Evolutionary conservation across 495 filamentous ascomycete genomes (phyloP), one percentile per base, ranked within the genome.

Genomic region (Penicillium canariense): DNA sequence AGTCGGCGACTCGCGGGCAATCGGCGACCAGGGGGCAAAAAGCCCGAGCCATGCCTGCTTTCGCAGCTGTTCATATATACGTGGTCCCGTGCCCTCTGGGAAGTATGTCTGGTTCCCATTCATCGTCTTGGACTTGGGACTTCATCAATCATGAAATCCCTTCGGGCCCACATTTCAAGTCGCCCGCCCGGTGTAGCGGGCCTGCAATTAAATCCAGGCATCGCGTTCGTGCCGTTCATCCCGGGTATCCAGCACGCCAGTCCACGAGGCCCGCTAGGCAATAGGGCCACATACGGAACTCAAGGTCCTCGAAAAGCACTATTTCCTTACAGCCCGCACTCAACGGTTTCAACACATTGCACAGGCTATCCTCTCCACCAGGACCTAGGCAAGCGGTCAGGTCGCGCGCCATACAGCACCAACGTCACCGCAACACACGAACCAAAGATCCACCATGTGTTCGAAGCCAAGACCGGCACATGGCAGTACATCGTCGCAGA

Each of bases 401-500:
- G 17, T 28, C 49, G 7, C 15, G 26, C 38, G 12, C 9, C 6
- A 49, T 49, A 53, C 31, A 56, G 45, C 49, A 61, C 55, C 8
- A 23, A 18, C 35, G 9, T 48, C 45, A 47, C 45, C 14, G 30
- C 27, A 31, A 26, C 39, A 3, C 27, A 38, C 20, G 35, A 73
- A 42, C 71, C 76, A n/a, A 73, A 65, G 1, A 69, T 81, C 22
- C 69, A 79, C 61, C 47, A 52, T 36, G 20, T 75, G 7, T 80
- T 75, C 55, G 79, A 83, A 43, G 22, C 52, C 0, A 57, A 55
- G 9, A 79, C 80, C 0, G 65, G 71, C n/a, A 85, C 83, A 39
- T 85, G 79, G 79, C 83, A 85, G 55, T 85, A 84, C 59, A 59
- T 86, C n/a, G 72, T 85, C 3, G 78, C 74, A 4, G 79, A 82